These are phyloP conservation scores for Xylaria sp. DNA, from an alignment of 2,329 filamentous ascomycete genomes.

Conservation along the genomic window DNA sequence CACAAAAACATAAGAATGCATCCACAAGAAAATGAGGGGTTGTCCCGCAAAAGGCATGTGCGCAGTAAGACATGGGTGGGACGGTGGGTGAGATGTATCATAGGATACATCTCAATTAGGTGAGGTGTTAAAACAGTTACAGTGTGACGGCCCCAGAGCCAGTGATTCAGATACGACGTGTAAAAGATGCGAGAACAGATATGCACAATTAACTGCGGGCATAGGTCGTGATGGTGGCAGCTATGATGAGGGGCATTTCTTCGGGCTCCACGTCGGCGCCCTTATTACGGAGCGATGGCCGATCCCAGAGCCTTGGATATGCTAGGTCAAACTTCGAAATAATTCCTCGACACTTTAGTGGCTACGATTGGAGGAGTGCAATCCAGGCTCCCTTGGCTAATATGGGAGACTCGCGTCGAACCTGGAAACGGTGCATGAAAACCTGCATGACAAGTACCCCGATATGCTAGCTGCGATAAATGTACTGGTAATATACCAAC, in stretches of 20 bases:
- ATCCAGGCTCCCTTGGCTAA: conserved; percentile 20
- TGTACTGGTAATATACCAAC: background rate
- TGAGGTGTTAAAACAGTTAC: conserved; percentile 12
- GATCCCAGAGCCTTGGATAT: conserved; percentile 32
- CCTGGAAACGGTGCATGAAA: conserved; percentile 31
- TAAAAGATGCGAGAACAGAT: conserved; percentile 26
- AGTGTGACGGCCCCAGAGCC: conserved; percentile 27
- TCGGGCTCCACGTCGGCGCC: conserved; percentile 35
- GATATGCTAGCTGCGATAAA: conserved; percentile 8
- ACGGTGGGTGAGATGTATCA: conserved; percentile 24
- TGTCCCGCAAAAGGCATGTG: conserved; percentile 26
- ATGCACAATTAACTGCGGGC: conserved; percentile 29
- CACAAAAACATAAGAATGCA: conserved; percentile 12
- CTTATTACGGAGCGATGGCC: conserved; percentile 28
- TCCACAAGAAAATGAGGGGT: conserved; percentile 34
- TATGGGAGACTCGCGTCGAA: conserved; percentile 18
- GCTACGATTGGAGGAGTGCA: conserved; percentile 10
- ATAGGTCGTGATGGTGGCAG: conserved; percentile 25
- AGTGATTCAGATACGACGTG: conserved; percentile 31
- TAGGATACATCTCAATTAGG: conserved; percentile 14
- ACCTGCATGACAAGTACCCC: conserved; percentile 22
- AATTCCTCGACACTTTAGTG: conserved; percentile 10
- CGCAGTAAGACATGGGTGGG: conserved; percentile 31
- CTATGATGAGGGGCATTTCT: conserved; percentile 32
- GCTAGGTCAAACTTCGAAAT: conserved; percentile 21